Evolutionary conservation across 192 early-diverging fungal species (phyloP).

Genomic region (Linnemannia hyalina): DNA sequence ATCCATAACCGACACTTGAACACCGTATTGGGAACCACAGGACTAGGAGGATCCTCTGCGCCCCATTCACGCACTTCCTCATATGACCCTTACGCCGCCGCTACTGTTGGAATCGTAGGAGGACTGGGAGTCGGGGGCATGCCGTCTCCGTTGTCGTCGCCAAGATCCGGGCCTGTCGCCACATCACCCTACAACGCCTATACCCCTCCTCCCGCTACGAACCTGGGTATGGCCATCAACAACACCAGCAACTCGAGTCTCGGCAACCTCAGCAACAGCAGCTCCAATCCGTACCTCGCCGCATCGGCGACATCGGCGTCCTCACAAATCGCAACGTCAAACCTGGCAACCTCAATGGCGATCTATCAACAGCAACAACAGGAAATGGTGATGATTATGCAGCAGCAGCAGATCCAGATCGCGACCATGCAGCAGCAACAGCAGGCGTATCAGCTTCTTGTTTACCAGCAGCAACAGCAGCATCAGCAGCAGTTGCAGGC

Average conservation of each 20-base stretch:
- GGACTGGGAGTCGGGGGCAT: neutral
- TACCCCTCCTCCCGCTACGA: neutral
- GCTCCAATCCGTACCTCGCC: neutral
- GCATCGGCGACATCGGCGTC: neutral
- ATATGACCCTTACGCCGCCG: neutral
- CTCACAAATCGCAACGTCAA: neutral
- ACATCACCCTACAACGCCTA: neutral
- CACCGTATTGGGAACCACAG: neutral
- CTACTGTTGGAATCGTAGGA: neutral
- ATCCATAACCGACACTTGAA: neutral
- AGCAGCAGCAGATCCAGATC: conserved; percentile 53
- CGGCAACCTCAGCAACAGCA: neutral
- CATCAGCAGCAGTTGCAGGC: conserved; percentile 46
- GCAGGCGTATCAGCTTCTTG: conserved; percentile 36
- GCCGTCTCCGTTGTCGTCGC: neutral
- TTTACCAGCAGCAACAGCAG: conserved; percentile 51
- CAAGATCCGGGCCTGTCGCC: neutral
- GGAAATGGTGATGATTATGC: conserved; percentile 55
- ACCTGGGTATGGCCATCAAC: conserved; percentile 4
- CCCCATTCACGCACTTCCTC: neutral
- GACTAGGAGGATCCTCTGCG: neutral
- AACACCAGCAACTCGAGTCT: conserved; percentile 17
- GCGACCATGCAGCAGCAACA: conserved; percentile 56
- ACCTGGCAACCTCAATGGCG: conserved; percentile 39
- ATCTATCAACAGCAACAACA: conserved; percentile 52